phyloP scores from a whole-genome alignment of 192 early-diverging fungal species.

The Podila epigama region DNA sequence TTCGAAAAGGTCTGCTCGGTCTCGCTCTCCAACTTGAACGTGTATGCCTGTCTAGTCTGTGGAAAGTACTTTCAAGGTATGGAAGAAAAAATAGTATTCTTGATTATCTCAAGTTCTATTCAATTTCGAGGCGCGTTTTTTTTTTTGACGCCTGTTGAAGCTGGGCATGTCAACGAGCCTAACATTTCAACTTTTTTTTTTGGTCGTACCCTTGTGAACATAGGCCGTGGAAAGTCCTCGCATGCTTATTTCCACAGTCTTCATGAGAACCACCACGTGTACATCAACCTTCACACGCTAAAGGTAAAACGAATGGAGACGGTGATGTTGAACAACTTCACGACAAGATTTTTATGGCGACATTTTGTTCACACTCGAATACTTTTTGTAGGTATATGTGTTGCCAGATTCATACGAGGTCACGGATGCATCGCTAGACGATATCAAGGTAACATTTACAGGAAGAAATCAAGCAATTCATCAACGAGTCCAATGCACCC shows the following conservation, averaged over 20 bases:
- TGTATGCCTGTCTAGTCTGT: constrained; percentile 96
- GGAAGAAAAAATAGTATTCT: not conserved
- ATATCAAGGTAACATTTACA: constrained; percentile 78
- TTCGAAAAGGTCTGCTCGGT: constrained; percentile 98
- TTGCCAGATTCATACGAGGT: constrained; percentile 96
- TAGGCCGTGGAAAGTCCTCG: constrained; percentile 85
- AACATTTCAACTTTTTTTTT: constrained; percentile 4
- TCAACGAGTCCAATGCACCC: too few species aligned
- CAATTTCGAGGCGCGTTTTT: too few species aligned
- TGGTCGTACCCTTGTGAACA: not conserved
- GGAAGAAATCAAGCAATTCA: not conserved
- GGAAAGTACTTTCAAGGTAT: constrained; percentile 94
- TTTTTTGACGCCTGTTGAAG: too few species aligned
- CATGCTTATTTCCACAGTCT: constrained; percentile 97
- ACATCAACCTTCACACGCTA: constrained; percentile 88
- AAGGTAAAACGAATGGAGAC: too few species aligned
- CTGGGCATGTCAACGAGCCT: too few species aligned
- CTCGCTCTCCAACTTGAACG: constrained; percentile 90
- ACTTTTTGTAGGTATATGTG: constrained; percentile 88
- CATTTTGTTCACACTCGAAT: too few species aligned
- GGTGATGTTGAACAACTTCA: too few species aligned
- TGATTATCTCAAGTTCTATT: not conserved
- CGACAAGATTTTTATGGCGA: too few species aligned
- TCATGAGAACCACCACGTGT: constrained; percentile 95
- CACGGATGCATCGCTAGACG: constrained; percentile 81